Evolutionary conservation across 805 yeast genomes (phyloP), one percentile per base, ranked within the genome.

Genomic region (Kazachstania viticola): DNA sequence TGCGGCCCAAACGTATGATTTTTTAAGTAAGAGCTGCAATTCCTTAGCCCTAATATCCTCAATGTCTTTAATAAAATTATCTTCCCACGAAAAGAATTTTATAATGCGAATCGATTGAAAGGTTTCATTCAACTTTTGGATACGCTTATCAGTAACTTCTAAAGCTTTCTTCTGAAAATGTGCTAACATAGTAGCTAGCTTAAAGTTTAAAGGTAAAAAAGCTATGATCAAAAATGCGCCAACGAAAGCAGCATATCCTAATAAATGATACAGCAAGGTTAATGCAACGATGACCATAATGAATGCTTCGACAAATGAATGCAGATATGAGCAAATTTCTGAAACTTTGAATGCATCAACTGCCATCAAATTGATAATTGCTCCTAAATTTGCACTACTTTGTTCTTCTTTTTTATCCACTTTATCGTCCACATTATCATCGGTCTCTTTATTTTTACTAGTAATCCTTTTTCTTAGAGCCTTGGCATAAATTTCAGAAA

Each of bases 31-130:
- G 41, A 65, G 56, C 8, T 41, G 34, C 38, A 85, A 58, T 58
- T 85, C 95, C 34, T 75, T 73, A 21, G 66, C 64, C 62, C 95
- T 73, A 34, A 84, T 64, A 16, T 71, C 63, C 54, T 71, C 52
- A 35, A 84, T 79, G 25, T 66, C 69, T 29, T 75, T 70, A 42
- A 69, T 73, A 51, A 85, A 84, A 43, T 75, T 73, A 26, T 71
- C 67, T 53, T 85, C 95, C 95, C 95, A 85, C 4, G 91, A 94
- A 56, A 85, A 84, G 48, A 77, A 82, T 58, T 85, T 85, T 64
- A 85, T 77, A 46, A 85, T 81, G 54, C 94, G 69, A 39, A 85
- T 85, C 41, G 83, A 75, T 57, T 77, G 87, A 48, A 85, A 73
- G 7, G 88, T 71, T 58, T 85, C 95, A 54, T 83, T 85, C 46